These are phyloP conservation scores for Metschnikowia rubicola DNA, from an alignment of 805 yeast genomes.

Conservation along the genomic window DNA sequence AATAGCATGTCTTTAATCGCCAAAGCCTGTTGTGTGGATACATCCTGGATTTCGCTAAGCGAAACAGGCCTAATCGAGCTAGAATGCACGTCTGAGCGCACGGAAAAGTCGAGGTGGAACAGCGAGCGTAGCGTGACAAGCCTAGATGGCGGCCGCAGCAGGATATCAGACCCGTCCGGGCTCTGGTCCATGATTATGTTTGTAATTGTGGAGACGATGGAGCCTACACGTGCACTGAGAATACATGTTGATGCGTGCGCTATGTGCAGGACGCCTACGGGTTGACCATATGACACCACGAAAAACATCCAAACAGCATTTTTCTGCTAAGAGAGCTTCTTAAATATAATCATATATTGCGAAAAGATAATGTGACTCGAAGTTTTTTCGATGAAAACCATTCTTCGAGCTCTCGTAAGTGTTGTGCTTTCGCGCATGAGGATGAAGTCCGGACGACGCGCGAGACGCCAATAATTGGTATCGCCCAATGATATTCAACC, in stretches of 20 bases:
- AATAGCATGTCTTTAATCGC: constrained; percentile 67
- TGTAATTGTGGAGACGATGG: constrained; percentile 7
- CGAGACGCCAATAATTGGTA: too few relatives aligned
- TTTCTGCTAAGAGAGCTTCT: too few relatives aligned
- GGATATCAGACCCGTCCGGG: constrained; percentile 5
- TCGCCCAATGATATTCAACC: too few relatives aligned
- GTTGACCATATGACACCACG: too few relatives aligned
- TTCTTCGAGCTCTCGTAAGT: too few relatives aligned
- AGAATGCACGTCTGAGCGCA: background rate
- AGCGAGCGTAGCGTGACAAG: constrained; percentile 7
- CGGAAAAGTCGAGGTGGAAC: constrained; percentile 4
- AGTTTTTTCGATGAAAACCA: too few relatives aligned
- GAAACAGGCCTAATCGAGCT: constrained; percentile 5
- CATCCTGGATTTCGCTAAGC: constrained; percentile 35
- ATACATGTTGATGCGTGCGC: background rate
- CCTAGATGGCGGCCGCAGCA: background rate
- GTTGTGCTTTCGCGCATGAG: too few relatives aligned
- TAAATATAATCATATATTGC: too few relatives aligned
- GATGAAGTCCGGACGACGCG: too few relatives aligned
- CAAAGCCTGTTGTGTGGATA: constrained; percentile 66
- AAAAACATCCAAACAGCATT: too few relatives aligned
- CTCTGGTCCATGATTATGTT: constrained; percentile 2
- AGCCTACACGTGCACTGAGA: background rate
- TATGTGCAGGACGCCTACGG: constrained; percentile 1
- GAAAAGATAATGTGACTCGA: too few relatives aligned